These are phyloP conservation scores for Myriosclerotinia scirpicola DNA, from an alignment of 2,329 filamentous ascomycete species.

Conservation along the genomic window DNA sequence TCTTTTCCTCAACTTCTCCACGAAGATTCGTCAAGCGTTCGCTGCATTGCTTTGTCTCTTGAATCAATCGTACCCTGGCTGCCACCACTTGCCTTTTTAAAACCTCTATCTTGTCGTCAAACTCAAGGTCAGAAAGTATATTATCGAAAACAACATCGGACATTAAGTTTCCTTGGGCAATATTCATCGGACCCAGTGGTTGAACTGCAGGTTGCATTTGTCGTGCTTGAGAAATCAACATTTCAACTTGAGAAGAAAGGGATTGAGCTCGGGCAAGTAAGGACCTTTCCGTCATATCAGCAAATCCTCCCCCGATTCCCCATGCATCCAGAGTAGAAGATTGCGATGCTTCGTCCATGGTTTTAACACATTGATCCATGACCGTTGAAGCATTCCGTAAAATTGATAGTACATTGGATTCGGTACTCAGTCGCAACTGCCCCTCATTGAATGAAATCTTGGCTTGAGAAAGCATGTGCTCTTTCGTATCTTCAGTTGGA, in stretches of 20 bases:
- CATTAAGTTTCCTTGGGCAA: constrained; percentile 49
- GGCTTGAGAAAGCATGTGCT: constrained; percentile 43
- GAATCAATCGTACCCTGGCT: constrained; percentile 9
- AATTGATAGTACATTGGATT: constrained; percentile 45
- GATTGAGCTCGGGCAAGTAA: constrained; percentile 55
- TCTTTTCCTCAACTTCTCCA: background rate
- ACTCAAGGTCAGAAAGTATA: constrained; percentile 51
- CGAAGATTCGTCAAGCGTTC: constrained; percentile 8
- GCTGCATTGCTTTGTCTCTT: constrained; percentile 1
- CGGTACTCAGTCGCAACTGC: constrained; percentile 42
- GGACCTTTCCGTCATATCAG: constrained; percentile 34
- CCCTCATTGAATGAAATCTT: constrained; percentile 44
- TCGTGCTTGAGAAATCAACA: constrained; percentile 45
- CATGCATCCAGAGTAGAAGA: constrained; percentile 50
- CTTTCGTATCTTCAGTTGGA: constrained; percentile 51
- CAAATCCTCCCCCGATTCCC: constrained; percentile 43
- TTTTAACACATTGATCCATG: constrained; percentile 41
- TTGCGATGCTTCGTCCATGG: constrained; percentile 46
- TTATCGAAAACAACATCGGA: constrained; percentile 55
- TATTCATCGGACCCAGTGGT: constrained; percentile 43
- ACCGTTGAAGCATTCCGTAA: constrained; percentile 45
- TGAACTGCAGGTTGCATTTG: constrained; percentile 44
- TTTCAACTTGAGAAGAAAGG: constrained; percentile 48
- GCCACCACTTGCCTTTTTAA: constrained; percentile 31
- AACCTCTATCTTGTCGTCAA: constrained; percentile 53